Evolutionary conservation across 2,329 filamentous ascomycete genomes (phyloP).

Genomic region (Thelonectria rubi): DNA sequence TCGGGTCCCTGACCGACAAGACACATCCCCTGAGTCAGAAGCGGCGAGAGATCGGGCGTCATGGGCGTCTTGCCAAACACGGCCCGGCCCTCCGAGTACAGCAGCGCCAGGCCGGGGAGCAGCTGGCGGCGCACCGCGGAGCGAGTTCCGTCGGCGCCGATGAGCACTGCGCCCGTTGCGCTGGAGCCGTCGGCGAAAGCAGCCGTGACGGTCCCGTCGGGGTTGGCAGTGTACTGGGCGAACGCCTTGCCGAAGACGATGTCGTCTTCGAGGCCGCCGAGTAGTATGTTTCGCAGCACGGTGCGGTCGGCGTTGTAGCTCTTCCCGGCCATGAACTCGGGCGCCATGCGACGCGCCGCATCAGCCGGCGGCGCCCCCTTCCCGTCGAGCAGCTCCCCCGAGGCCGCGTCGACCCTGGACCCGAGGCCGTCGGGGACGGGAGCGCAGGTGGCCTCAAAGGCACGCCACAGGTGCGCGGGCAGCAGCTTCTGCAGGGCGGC

Average conservation of each 20-base stretch:
- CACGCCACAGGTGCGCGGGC: conserved; percentile 22
- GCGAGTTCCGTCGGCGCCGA: conserved; percentile 31
- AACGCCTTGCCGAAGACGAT: conserved; percentile 29
- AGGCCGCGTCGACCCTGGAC: conserved; percentile 9
- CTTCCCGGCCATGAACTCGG: conserved; percentile 22
- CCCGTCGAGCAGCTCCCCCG: conserved; percentile 9
- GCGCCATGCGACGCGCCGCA: not conserved
- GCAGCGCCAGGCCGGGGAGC: conserved; percentile 24
- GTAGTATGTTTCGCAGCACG: conserved; percentile 29
- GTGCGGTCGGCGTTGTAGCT: conserved; percentile 32
- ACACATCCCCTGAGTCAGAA: not conserved
- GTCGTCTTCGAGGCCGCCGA: conserved; percentile 26
- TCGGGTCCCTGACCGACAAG: conserved; percentile 6
- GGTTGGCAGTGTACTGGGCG: conserved; percentile 17
- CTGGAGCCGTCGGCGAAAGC: conserved; percentile 27
- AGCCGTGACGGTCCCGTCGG: conserved; percentile 26
- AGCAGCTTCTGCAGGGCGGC: conserved; percentile 27
- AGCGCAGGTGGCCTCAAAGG: conserved; percentile 28
- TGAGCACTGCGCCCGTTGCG: conserved; percentile 20
- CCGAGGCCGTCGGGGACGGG: conserved; percentile 19
- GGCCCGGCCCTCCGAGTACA: conserved; percentile 24
- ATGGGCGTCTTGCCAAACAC: conserved; percentile 27
- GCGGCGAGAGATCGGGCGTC: conserved; percentile 15
- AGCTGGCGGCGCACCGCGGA: conserved; percentile 27
- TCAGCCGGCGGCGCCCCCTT: not conserved